A percentile compares a stretch with the other conserved stretches of the same genome.
phyloP scores from a whole-genome alignment of 2,329 filamentous ascomycete genomes.

The Penicillium frequentans region DNA sequence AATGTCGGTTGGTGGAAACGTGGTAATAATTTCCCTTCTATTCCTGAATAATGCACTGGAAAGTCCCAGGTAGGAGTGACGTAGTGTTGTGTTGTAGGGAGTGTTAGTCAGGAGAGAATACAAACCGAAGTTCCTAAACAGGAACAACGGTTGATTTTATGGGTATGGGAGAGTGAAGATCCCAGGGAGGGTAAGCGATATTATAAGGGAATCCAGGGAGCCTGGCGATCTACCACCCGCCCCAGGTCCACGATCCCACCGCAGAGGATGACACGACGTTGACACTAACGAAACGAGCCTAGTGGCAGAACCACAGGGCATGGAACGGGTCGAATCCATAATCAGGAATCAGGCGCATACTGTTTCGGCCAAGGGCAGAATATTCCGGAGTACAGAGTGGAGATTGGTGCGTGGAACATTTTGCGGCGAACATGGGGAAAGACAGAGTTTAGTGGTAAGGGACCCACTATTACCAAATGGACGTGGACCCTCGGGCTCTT shows the following conservation, averaged over 20 bases:
- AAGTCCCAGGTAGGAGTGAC: neutral
- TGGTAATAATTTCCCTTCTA: neutral
- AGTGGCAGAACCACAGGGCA: slow-evolving; percentile 18
- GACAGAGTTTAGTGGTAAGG: neutral
- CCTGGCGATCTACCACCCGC: slow-evolving; percentile 36
- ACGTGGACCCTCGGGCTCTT: slow-evolving; percentile 10
- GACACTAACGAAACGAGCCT: slow-evolving; percentile 35
- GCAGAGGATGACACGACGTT: slow-evolving; percentile 41
- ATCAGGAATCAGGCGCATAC: slow-evolving; percentile 24
- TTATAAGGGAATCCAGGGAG: slow-evolving; percentile 29
- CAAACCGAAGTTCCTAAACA: neutral
- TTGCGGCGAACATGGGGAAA: slow-evolving; percentile 25
- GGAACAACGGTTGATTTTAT: neutral
- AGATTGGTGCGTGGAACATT: slow-evolving; percentile 18
- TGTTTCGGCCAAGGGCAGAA: slow-evolving; percentile 22
- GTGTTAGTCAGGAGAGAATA: neutral
- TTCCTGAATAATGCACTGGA: neutral
- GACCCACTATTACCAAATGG: slow-evolving; percentile 7
- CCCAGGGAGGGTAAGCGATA: slow-evolving; percentile 7
- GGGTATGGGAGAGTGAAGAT: slow-evolving; percentile 9
- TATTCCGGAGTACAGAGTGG: slow-evolving; percentile 20
- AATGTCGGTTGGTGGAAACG: neutral
- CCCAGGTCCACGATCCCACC: slow-evolving; percentile 38
- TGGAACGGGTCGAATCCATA: slow-evolving; percentile 16
- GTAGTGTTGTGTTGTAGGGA: neutral